phyloP scores from a whole-genome alignment of 2,329 filamentous ascomycete genomes.

The Colletotrichum tropicicola region DNA sequence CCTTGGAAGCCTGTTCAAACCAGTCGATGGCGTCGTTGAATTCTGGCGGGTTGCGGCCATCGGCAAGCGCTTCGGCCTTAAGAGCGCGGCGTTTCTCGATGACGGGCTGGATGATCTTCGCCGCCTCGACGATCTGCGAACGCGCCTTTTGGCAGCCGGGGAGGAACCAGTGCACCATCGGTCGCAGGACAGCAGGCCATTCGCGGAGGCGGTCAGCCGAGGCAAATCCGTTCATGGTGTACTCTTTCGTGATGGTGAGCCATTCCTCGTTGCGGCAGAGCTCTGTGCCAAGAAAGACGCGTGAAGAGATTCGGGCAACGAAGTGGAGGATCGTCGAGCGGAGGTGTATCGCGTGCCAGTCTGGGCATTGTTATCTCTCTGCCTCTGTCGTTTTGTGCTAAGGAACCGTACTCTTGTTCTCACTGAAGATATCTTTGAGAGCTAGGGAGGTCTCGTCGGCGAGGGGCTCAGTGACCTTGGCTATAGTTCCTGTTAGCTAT shows the following conservation, averaged over 20 bases:
- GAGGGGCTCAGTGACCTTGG: slow-evolving; percentile 17
- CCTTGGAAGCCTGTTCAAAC: slow-evolving; percentile 49
- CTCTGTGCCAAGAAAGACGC: slow-evolving; percentile 55
- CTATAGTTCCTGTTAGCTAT: background rate
- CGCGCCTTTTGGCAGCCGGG: slow-evolving; percentile 48
- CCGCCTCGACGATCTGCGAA: slow-evolving; percentile 45
- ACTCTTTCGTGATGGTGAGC: slow-evolving; percentile 54
- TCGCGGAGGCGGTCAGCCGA: slow-evolving; percentile 46
- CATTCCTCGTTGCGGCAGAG: slow-evolving; percentile 57
- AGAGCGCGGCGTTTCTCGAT: slow-evolving; percentile 36
- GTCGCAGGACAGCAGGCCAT: slow-evolving; percentile 49
- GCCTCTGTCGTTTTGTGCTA: background rate
- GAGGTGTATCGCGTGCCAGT: slow-evolving; percentile 25
- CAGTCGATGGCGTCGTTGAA: slow-evolving; percentile 52
- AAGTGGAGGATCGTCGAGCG: slow-evolving; percentile 33
- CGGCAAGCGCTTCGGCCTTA: slow-evolving; percentile 36
- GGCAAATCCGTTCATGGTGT: slow-evolving; percentile 49
- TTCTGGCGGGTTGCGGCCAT: background rate
- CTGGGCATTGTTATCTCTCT: slow-evolving; percentile 24
- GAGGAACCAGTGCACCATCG: slow-evolving; percentile 53
- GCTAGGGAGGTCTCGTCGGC: slow-evolving; percentile 14
- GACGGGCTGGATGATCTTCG: slow-evolving; percentile 43
- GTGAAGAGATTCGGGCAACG: slow-evolving; percentile 58
- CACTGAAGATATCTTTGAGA: background rate
- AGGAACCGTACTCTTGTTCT: background rate